phyloP scores from a whole-genome alignment of 306 rosid species.

The Trichosanthes truncata region DNA sequence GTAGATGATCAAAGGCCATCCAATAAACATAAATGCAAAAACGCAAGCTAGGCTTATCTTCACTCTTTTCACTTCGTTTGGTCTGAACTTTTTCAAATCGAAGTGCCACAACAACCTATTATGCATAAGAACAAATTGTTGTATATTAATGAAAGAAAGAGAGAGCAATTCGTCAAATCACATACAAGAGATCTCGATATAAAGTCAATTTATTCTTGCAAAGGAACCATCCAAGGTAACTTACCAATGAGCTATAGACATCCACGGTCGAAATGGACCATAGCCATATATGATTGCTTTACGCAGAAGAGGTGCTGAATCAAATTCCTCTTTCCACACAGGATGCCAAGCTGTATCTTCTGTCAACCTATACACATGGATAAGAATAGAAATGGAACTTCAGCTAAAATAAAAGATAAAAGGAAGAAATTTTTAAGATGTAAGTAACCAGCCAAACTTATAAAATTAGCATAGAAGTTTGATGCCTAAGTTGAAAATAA shows the following conservation, averaged over 20 bases:
- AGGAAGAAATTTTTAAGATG: neutral
- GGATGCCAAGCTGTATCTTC: constrained; percentile 99
- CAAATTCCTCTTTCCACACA: constrained; percentile 66
- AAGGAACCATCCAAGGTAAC: neutral
- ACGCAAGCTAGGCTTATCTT: constrained; percentile 94
- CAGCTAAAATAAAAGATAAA: neutral
- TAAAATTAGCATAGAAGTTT: neutral
- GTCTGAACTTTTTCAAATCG: constrained; percentile 65
- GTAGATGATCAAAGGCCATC: constrained; percentile 88
- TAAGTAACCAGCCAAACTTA: neutral
- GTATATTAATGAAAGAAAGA: neutral
- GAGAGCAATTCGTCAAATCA: neutral
- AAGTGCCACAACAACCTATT: constrained; percentile 78
- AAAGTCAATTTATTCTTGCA: neutral
- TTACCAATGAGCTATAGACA: constrained; percentile 94
- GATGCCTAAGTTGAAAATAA: neutral
- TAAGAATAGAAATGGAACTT: neutral
- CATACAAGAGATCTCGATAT: neutral
- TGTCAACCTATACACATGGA: constrained; percentile 40
- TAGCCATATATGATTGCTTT: constrained; percentile 71
- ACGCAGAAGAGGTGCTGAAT: constrained; percentile 50
- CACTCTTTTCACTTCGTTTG: constrained; percentile 75
- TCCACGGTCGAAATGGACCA: constrained; percentile 86
- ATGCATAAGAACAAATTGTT: neutral
- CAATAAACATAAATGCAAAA: constrained; percentile 72